phyloP scores from a whole-genome alignment of 148 eudicot species.

The Fagopyrum homotropicum region DNA sequence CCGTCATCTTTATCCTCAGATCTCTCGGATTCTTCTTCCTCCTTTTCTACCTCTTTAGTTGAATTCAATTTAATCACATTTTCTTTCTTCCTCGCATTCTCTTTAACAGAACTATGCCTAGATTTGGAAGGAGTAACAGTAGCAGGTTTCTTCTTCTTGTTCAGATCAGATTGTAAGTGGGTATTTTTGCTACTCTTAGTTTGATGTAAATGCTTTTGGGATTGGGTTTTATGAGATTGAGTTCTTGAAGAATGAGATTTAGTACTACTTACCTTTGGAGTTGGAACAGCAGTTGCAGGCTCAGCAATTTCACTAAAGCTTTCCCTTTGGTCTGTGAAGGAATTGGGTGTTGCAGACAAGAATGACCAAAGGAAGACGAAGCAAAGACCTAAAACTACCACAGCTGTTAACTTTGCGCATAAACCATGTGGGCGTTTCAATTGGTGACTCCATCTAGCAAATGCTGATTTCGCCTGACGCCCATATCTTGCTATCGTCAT shows the following conservation, averaged over 20 bases:
- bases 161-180: conserved; percentile 18
- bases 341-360: conserved; percentile 59
- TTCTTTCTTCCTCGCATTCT: conserved; percentile 16
- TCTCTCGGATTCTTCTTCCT: conserved; percentile 36
- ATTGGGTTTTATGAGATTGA: conserved; percentile 15
- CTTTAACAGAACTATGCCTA: conserved; percentile 14
- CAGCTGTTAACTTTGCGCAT: conserved; percentile 58
- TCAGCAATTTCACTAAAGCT: conserved; percentile 64
- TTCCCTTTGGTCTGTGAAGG: conserved; percentile 56
- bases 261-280: not conserved
- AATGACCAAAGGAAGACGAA: conserved; percentile 76
- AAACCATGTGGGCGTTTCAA: conserved; percentile 68
- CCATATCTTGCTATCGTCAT: conserved; percentile 63
- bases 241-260: conserved; percentile 12
- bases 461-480: conserved; percentile 51
- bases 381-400: conserved; percentile 69
- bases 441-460: conserved; percentile 47
- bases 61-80: conserved; percentile 8
- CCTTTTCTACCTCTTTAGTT: conserved; percentile 17
- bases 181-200: conserved; percentile 10
- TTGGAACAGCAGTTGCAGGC: conserved; percentile 27
- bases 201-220: conserved; percentile 13
- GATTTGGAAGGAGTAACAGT: conserved; percentile 26
- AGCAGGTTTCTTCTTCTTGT: conserved; percentile 23
- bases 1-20: conserved; percentile 42